Conservation (phyloP, 768 basidiomycete species). For the Sutorius australiensis region DNA sequence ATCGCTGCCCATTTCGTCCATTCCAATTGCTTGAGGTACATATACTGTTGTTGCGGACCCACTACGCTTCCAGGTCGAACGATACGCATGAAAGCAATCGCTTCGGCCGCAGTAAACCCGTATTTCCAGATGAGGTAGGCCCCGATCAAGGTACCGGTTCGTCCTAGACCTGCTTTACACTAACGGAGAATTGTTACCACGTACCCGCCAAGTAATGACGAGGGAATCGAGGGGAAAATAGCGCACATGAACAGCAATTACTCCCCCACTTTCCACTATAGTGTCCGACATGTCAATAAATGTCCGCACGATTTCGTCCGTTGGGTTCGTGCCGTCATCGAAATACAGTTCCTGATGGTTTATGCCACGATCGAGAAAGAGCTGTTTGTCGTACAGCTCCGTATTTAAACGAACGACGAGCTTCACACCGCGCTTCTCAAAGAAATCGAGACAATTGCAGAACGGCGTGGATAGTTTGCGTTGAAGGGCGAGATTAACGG, state of each 20-base stretch:
- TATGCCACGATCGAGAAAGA: constrained; percentile 82
- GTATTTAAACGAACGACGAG: constrained; percentile 94
- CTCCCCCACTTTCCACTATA: constrained; percentile 72
- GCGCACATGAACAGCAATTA: constrained; percentile 84
- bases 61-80: constrained; percentile 92
- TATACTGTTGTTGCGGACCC: constrained; percentile 90
- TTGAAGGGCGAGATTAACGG: constrained; percentile 58
- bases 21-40: constrained; percentile 91
- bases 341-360: constrained; percentile 93
- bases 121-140: constrained; percentile 99
- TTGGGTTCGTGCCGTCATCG: constrained; percentile 97
- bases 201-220: constrained; percentile 13
- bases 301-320: constrained; percentile 88
- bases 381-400: constrained; percentile 77
- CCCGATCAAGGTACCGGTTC: constrained; percentile 95
- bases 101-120: constrained; percentile 92
- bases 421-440: constrained; percentile 81
- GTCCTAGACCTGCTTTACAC: constrained; percentile 96
- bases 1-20: constrained; percentile 92
- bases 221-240: constrained; percentile 6
- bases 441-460: constrained; percentile 89
- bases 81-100: constrained; percentile 97
- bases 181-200: constrained; percentile 33
- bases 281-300: constrained; percentile 86
- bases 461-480: constrained; percentile 78